Evolutionary conservation across 1,284 basidiomycete species (phyloP), one percentile per base, ranked within the genome.

Genomic region (Heterobasidion parviporum): DNA sequence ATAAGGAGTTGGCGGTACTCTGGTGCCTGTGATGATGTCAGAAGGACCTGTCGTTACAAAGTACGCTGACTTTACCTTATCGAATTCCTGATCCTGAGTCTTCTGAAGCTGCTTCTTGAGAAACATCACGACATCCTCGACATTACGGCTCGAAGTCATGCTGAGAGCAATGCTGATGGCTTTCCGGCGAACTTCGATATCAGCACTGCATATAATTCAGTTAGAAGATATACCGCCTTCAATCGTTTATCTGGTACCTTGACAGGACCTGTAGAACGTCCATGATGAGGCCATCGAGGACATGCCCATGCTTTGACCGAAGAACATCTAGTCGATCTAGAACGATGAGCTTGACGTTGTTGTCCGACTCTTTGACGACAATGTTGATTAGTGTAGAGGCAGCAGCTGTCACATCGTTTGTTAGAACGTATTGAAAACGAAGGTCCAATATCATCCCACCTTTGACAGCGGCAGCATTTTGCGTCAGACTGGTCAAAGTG

Each of bases 281-380:
- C 91, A 98, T 96, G 62, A 96, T 94, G 59, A 98, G 82, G 8
- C 87, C 80, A 68, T 99, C 94, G 50, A 99, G 76, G 52, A 98
- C 87, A 68, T 92, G 91, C 38, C 93, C 94, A 70, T 98, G 94
- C 67, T 89, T 93, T 33, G 84, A 76, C 38, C 93, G 84, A 16
- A 99, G 79, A 26, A 72, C 73, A 56, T 98, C 92, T 48, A 99
- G 84, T 50, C 97, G 86, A 68, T 97, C 93, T 36, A 99, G 81
- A 9, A 99, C 97, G 61, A 99, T 99, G 57, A 99, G 83, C 74
- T 99, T 99, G 72, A 98, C 96, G 65, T 99, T 99, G 77, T 99
- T 99, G 76, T 98, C 96, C 1, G 94, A 94, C 73, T 98, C 95
- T 74, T 95, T 96, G 68, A 91, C 80, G 57, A 95, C 87, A 56